These are phyloP conservation scores for Triticum aestivum DNA, from an alignment of 176 grass and related monocot species.

Conservation along the genomic window IWGSC_CS_RefSeq_v2.1 NC_057795.1:649995277-649995776, in stretches of 20 bases:
- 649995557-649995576: neutral
- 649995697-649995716: constrained; percentile 34
- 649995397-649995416: constrained; percentile 10
- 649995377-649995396: neutral
- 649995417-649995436: neutral
- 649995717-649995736: neutral
- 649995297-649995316: neutral
- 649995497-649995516: neutral
- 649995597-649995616: neutral
- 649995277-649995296: neutral
- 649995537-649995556: neutral
- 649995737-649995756: constrained; percentile 32
- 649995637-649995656: neutral
- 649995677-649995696: constrained; percentile 27
- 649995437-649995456: neutral
- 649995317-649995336: neutral
- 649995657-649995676: neutral
- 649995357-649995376: neutral
- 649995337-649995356: neutral
- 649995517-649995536: constrained; percentile 1
- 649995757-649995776: neutral
- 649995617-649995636: neutral
- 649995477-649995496: neutral
- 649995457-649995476: neutral
- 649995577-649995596: neutral